Conservation (phyloP, 2,329 filamentous ascomycete species). For the Elsinoe necatrix region DNA sequence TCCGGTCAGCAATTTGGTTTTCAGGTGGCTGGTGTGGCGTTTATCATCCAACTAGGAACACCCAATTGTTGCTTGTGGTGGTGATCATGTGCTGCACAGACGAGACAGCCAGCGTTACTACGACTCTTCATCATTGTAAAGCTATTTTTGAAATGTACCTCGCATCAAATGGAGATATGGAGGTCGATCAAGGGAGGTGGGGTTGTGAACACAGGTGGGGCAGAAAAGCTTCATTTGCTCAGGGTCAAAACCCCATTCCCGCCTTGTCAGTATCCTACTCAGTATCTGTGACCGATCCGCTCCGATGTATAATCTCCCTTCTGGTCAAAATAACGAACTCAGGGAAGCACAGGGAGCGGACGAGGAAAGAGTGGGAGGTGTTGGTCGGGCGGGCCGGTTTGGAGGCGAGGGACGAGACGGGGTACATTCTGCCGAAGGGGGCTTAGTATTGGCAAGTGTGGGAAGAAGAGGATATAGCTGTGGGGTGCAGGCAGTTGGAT, state of each 20-base stretch:
- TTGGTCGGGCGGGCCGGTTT: background rate
- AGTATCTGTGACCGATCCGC: too few species aligned
- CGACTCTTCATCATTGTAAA: background rate
- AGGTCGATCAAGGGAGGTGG: background rate
- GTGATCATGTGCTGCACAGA: background rate
- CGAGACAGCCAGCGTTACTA: background rate
- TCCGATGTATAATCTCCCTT: background rate
- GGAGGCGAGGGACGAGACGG: background rate
- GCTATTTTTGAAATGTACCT: background rate
- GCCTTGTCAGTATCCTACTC: too few species aligned
- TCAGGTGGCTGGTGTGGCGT: slow-evolving; percentile 8
- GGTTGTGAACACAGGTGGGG: background rate
- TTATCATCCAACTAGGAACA: background rate
- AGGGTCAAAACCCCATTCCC: background rate
- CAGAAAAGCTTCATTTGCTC: background rate
- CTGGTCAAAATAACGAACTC: background rate
- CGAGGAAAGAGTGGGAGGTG: background rate
- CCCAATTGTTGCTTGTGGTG: background rate
- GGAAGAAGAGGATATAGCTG: background rate
- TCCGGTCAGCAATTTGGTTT: background rate
- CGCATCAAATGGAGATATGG: background rate
- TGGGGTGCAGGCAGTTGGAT: background rate
- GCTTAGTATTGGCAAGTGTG: background rate
- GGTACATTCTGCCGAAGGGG: background rate
- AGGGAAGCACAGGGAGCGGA: slow-evolving; percentile 1